Evolutionary conservation across 345 rosid species (phyloP).

Genomic region (Lumnitzera racemosa): DNA sequence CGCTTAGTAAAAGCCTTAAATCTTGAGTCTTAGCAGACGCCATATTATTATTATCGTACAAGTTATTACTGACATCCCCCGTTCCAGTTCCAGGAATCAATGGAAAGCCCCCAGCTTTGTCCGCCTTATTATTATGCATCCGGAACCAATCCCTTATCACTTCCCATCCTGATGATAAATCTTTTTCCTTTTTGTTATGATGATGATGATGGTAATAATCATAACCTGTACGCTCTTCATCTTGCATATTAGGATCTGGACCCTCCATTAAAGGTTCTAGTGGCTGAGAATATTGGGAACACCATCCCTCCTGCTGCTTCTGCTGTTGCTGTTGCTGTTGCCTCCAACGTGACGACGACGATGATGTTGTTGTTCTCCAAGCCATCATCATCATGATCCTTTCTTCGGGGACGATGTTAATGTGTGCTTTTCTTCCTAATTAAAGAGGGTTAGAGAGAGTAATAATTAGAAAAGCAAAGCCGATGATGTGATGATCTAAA

Average conservation of each 20-base stretch:
- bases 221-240: slow-evolving; percentile 17
- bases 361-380: not conserved
- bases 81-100: not conserved
- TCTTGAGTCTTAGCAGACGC: slow-evolving; percentile 56
- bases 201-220: not conserved
- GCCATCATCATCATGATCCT: not conserved
- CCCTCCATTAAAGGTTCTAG: slow-evolving; percentile 92
- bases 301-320: slow-evolving; percentile 52
- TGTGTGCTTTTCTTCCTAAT: not conserved
- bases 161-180: slow-evolving; percentile 46
- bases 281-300: slow-evolving; percentile 36
- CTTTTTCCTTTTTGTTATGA: slow-evolving; percentile 54
- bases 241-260: slow-evolving; percentile 88
- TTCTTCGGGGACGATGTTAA: not conserved
- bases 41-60: not conserved
- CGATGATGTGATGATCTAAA: no score
- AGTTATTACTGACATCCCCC: not conserved
- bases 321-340: slow-evolving; percentile 21
- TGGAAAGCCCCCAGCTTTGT: slow-evolving; percentile 17
- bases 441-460: not conserved
- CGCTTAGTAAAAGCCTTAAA: slow-evolving; percentile 74
- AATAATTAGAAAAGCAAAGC: no score
- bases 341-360: not conserved
- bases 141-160: slow-evolving; percentile 88
- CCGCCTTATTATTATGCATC: slow-evolving; percentile 35